These are phyloP conservation scores for Pythium phragmitis DNA, from an alignment of 352 stramenopile genomes.

Conservation along the genomic window DNA sequence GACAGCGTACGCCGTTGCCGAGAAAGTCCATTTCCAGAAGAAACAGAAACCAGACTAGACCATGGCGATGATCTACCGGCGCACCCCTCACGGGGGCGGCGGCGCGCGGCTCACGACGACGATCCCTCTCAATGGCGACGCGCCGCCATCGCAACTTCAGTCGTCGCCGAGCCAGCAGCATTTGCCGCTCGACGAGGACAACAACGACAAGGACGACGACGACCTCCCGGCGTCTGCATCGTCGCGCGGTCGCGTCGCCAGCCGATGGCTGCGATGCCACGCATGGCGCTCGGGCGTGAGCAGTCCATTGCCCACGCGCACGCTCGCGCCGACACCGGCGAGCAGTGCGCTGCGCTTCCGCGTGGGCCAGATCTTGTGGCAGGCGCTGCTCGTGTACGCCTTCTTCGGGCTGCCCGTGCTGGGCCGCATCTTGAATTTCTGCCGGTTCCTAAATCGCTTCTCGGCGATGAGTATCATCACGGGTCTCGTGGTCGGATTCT, in stretches of 20 bases:
- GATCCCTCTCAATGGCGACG: slow-evolving; percentile 24
- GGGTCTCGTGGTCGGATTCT: slow-evolving; percentile 42
- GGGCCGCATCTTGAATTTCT: slow-evolving; percentile 60
- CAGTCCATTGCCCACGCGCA: neutral
- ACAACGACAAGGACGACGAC: slow-evolving; percentile 20
- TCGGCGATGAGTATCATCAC: slow-evolving; percentile 41
- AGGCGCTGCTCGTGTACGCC: slow-evolving; percentile 61
- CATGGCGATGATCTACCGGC: slow-evolving; percentile 67
- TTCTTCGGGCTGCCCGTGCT: slow-evolving; percentile 65
- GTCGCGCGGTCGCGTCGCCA: slow-evolving; percentile 1
- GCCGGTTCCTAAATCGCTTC: slow-evolving; percentile 60
- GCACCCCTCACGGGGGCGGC: slow-evolving; percentile 40
- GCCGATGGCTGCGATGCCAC: slow-evolving; percentile 12
- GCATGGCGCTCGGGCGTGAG: slow-evolving; percentile 2
- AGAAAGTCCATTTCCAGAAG: neutral
- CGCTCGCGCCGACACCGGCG: neutral
- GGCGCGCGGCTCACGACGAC: slow-evolving; percentile 33
- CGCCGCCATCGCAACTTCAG: neutral
- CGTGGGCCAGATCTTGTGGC: slow-evolving; percentile 63
- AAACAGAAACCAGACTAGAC: neutral
- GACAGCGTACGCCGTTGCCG: neutral
- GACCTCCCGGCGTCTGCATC: slow-evolving; percentile 5
- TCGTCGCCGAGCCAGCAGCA: neutral
- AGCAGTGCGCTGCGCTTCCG: slow-evolving; percentile 27
- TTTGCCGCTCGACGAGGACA: slow-evolving; percentile 1